phyloP scores from a whole-genome alignment of 768 basidiomycete species.

The Phaffia australis region DNA sequence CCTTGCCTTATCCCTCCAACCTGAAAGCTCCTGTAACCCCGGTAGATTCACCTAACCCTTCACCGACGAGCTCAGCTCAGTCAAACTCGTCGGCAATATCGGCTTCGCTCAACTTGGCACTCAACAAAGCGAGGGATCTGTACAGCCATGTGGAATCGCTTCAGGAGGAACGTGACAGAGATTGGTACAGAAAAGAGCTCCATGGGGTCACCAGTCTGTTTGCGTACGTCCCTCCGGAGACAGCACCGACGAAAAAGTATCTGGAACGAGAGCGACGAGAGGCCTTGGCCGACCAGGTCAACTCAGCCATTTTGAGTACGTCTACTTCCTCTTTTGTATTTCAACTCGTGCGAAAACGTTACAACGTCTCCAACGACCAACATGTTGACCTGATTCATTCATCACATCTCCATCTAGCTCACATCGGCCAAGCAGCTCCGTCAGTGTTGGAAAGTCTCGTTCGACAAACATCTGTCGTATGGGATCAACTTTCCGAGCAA shows the following conservation, averaged over 20 bases:
- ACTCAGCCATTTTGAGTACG: slow-evolving; percentile 73
- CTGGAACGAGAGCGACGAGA: slow-evolving; percentile 65
- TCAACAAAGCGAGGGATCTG: slow-evolving; percentile 48
- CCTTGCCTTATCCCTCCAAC: slow-evolving; percentile 38
- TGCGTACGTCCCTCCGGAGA: slow-evolving; percentile 47
- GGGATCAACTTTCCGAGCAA: slow-evolving; percentile 16
- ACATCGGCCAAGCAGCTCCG: background rate
- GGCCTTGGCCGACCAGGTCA: slow-evolving; percentile 75
- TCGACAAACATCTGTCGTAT: slow-evolving; percentile 12
- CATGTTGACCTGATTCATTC: background rate
- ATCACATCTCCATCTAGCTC: background rate
- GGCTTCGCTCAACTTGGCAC: slow-evolving; percentile 29
- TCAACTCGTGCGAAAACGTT: background rate
- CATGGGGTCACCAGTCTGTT: slow-evolving; percentile 63
- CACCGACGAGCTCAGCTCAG: slow-evolving; percentile 3
- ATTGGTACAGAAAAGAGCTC: slow-evolving; percentile 58
- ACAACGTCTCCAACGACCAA: background rate
- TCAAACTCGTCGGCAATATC: slow-evolving; percentile 16
- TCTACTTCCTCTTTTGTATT: slow-evolving; percentile 21
- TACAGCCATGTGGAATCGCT: slow-evolving; percentile 54
- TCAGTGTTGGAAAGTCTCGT: slow-evolving; percentile 8
- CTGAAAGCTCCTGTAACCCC: background rate
- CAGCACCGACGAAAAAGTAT: slow-evolving; percentile 55
- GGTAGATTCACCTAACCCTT: background rate
- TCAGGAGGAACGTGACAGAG: slow-evolving; percentile 47